Base-by-base conservation (phyloP, 2,329 filamentous ascomycete genomes). In the Sporothrix humicola region DNA sequence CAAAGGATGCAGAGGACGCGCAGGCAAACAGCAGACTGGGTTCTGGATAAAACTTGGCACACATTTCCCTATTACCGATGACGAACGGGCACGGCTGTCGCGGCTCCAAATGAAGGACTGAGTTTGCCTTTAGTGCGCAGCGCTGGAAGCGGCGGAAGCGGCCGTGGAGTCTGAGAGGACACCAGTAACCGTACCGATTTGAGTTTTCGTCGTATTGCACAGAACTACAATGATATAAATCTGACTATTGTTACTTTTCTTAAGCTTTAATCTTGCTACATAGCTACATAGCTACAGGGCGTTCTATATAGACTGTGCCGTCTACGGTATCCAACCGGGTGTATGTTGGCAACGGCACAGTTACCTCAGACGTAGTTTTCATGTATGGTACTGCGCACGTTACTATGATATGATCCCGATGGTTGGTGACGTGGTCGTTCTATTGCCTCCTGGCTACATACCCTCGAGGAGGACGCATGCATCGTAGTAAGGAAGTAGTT, bases 41-140 rank as follows among this genome's bases (percentile, higher is more conserved):
- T 58, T 58, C 54, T 58, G 54, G 54, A 31, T 58, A 23, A 58
- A 58, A 58, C n/a, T 58, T 10, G 54, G 54, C 54, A 58, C 54
- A 23, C 54, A 2, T 31, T 58, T 31, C 20, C 54, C 54, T 3
- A 31, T 31, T 58, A n/a, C 5, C 23, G 20, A 58, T 58, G 20
- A 58, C 54, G 54, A 58, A 31, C 26, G 5, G 54, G 52, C 8
- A 54, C 52, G n/a, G 52, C 52, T 54, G 15, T 6, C 8, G 52
- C 23, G 23, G 15, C 56, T 59, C 23, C 23, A 37, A 59, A 37
- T 59, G 52, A n/a, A 56, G 5, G 48, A 52, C 2, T 52, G 15
- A n/a, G n/a, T 6, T 2, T 23, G 52, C 52, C 4, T 56, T 56
- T 26, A 17, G 52, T 56, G 52, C 52, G 8, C n/a, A 20, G 52